These are phyloP conservation scores for Coprinopsis marcescibilis DNA, from an alignment of 768 basidiomycete species.

Conservation along the genomic window DNA sequence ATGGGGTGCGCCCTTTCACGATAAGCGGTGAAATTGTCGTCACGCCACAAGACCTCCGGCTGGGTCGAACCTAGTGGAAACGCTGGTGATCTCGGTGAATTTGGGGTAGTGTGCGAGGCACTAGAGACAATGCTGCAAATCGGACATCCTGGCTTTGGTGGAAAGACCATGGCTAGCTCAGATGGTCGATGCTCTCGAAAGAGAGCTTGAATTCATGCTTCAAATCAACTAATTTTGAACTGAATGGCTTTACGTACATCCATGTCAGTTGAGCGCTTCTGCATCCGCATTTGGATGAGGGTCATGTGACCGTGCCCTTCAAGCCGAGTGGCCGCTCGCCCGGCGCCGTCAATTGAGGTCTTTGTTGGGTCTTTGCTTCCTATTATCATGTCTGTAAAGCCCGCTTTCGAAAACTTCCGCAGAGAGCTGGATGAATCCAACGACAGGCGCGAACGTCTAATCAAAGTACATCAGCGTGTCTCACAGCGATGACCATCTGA, in stretches of 20 bases:
- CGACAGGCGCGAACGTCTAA: slow-evolving; percentile 84
- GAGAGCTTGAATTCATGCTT: too few species aligned
- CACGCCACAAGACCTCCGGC: slow-evolving; percentile 66
- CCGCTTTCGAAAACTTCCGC: slow-evolving; percentile 56
- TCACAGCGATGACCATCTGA: neutral
- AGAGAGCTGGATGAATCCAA: slow-evolving; percentile 75
- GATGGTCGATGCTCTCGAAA: too few species aligned
- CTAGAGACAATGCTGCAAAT: slow-evolving; percentile 69
- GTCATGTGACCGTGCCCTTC: too few species aligned
- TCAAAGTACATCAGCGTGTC: slow-evolving; percentile 55
- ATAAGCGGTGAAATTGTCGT: slow-evolving; percentile 73
- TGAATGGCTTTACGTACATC: too few species aligned
- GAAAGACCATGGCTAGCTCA: slow-evolving; percentile 39
- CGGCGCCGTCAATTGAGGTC: too few species aligned
- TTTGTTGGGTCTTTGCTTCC: neutral
- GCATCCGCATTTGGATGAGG: too few species aligned
- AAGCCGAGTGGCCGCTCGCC: too few species aligned
- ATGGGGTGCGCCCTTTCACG: slow-evolving; percentile 65
- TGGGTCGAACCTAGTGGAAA: slow-evolving; percentile 42
- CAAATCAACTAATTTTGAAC: too few species aligned
- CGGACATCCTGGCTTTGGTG: slow-evolving; percentile 65
- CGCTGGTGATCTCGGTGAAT: slow-evolving; percentile 40
- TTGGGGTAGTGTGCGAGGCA: slow-evolving; percentile 38
- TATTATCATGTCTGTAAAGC: neutral
- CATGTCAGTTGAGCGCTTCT: too few species aligned